These are phyloP conservation scores for Trichoderma sp. DNA, from an alignment of 2,329 filamentous ascomycete genomes.

Conservation along the genomic window DNA sequence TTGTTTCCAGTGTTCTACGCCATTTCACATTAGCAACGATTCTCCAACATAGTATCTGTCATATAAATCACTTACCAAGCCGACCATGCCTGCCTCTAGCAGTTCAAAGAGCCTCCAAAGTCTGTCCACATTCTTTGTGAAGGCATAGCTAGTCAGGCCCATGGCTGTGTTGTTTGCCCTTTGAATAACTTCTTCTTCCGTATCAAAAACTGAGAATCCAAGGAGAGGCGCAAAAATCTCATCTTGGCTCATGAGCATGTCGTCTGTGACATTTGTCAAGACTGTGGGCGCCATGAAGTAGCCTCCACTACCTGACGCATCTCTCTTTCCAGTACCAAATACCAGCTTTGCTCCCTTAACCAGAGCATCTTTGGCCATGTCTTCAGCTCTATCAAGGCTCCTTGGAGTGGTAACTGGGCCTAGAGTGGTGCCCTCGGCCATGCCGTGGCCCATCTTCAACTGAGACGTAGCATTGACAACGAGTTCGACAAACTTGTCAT, in stretches of 20 bases:
- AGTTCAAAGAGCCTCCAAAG: slow-evolving; percentile 44
- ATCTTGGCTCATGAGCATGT: slow-evolving; percentile 65
- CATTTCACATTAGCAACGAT: background rate
- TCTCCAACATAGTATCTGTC: background rate
- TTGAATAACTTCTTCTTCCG: slow-evolving; percentile 65
- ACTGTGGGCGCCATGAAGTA: slow-evolving; percentile 72
- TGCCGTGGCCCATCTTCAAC: slow-evolving; percentile 61
- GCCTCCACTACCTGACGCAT: slow-evolving; percentile 40
- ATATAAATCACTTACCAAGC: slow-evolving; percentile 31
- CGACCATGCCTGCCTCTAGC: slow-evolving; percentile 46
- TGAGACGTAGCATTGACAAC: slow-evolving; percentile 50
- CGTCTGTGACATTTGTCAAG: slow-evolving; percentile 60
- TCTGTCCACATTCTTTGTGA: slow-evolving; percentile 46
- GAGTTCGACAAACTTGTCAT: slow-evolving; percentile 57
- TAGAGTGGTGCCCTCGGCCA: slow-evolving; percentile 37
- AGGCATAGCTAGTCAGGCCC: slow-evolving; percentile 71
- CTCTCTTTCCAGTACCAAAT: slow-evolving; percentile 56
- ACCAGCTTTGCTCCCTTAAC: slow-evolving; percentile 55
- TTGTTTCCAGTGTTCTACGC: slow-evolving; percentile 40
- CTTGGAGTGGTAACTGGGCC: slow-evolving; percentile 37
- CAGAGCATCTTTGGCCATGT: slow-evolving; percentile 58
- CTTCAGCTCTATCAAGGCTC: slow-evolving; percentile 35
- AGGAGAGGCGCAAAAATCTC: slow-evolving; percentile 73
- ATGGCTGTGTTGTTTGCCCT: slow-evolving; percentile 65
- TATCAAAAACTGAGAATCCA: slow-evolving; percentile 65